A percentile compares a stretch with the other conserved stretches of the same genome.
Conservation (phyloP, 2,329 filamentous ascomycete species). For the Bipolaris gigantea region DNA sequence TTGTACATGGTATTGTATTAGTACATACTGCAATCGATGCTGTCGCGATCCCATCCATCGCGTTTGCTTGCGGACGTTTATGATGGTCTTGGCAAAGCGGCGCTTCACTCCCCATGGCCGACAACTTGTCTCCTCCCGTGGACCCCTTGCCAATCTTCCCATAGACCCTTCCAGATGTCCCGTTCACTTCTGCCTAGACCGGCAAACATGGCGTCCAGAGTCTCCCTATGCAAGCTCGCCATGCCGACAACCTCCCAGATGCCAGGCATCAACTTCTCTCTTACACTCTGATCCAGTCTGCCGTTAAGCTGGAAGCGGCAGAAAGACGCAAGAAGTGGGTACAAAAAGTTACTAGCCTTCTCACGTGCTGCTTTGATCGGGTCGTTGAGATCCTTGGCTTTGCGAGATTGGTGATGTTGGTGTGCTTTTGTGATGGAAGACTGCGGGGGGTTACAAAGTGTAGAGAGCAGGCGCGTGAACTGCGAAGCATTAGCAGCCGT, state of each 20-base stretch:
- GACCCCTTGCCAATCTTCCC: conserved; percentile 40
- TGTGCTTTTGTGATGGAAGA: conserved; percentile 54
- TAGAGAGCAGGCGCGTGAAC: conserved; percentile 60
- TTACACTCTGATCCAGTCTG: conserved; percentile 54
- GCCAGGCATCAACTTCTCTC: conserved; percentile 61
- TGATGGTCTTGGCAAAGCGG: too few species aligned
- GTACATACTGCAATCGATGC: too few species aligned
- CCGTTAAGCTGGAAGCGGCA: conserved; percentile 55
- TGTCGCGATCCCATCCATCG: neutral
- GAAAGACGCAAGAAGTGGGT: conserved; percentile 61
- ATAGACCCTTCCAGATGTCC: conserved; percentile 44
- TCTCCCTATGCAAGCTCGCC: conserved; percentile 36
- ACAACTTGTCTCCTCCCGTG: conserved; percentile 24
- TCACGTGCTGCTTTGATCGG: conserved; percentile 62
- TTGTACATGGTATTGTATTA: neutral
- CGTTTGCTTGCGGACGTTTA: neutral
- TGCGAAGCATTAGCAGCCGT: conserved; percentile 51
- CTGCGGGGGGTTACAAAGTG: conserved; percentile 63
- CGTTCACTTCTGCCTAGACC: conserved; percentile 38
- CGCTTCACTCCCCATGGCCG: conserved; percentile 10
- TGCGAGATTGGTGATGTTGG: conserved; percentile 32
- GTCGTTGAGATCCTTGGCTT: conserved; percentile 55
- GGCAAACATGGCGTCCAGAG: conserved; percentile 43
- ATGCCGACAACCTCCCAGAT: conserved; percentile 47
- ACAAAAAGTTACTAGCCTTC: conserved; percentile 60